Base-by-base conservation (phyloP, 495 filamentous ascomycete species). In the Aspergillus indologenus region DNA sequence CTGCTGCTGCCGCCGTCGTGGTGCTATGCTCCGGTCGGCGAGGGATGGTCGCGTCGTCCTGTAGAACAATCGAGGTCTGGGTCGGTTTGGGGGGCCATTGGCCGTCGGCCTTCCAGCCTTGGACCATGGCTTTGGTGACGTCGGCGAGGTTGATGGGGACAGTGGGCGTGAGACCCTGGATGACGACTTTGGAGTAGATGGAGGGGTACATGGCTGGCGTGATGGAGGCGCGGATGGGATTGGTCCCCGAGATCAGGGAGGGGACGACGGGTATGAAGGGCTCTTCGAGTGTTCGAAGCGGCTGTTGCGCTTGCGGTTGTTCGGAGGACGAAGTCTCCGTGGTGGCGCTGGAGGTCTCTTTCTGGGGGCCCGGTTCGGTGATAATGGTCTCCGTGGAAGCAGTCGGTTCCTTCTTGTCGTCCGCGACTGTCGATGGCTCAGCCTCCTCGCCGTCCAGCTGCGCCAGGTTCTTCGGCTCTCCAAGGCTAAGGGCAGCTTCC, bases 51-150 rank as follows among this genome's bases (percentile, higher is more conserved):
- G 71, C 66, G 43, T 68, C 61, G 23, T 77, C 68, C 5, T 59
- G 62, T 20, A 77, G 71, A 20, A 77, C 71, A 45, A 75, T 68
- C 4, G 61, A 68, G 0, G 69, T 62, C 18, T 72, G 70, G 0
- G 69, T 62, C 18, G 74, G 70, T 56, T 87, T 88, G 19, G 93
- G 90, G 1, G 94, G 94, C 94, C 94, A 98, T 67, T 96, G 88
- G 19, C 91, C 94, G 66, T 95, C 92, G 45, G 88, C 81, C 71
- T 95, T 93, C 94, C 94, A 98, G 31, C 94, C 94, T 44, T 87
- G 81, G 2, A 98, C 92, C 64, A 93, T 87, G 26, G 89, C 83
- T n/a, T 85, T 80, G 21, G 87, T 85, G 67, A 97, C 81, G 65
- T 95, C 89, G 34, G 79, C 71, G 6, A 98, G 83, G 64, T 96